Base-by-base conservation (phyloP, 768 basidiomycete genomes). In the Pholiota microspora region DNA sequence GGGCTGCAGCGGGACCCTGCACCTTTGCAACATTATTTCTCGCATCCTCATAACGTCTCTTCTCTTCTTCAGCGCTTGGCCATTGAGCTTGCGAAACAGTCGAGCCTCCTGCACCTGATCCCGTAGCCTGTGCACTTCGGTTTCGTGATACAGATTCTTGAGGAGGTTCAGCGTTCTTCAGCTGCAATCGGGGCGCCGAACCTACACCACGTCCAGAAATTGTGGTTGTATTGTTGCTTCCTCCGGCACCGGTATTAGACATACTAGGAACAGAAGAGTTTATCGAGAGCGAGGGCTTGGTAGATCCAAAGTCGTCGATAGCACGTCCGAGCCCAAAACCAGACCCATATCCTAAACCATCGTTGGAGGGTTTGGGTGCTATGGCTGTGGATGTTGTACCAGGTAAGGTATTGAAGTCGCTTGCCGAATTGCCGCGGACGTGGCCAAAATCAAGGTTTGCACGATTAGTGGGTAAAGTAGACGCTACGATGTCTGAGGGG, bases 1-100 rank as follows among this genome's bases (percentile, higher is more conserved):
- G 71, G 49, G 75, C 55, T 16, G 69, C 69, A 12, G 68, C 68
- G 23, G 54, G 60, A 2, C 73, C 81, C 59, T 88, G 88, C 3
- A 77, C 75, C 51, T 71, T 77, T 54, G 78, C 81, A 7, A 84
- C 89, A 28, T 76, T 78, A 0, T 75, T 77, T 61, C 81, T 80
- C 0, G 89, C 89, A 13, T 78, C 65, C 55, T 89, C 81, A 65
- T 81, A 91, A 35, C 89, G 67, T 46, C 73, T 73, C 64, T 93
- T 92, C 70, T 93, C 91, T 18, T 84, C 81, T 66, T 73, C 76
- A 6, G 80, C 78, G 15, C 64, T 73, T 4, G 75, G 75, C 88
- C 88, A 92, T 18, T 62, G 54, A 21, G 58, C 57, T 16, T 47
- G 56, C 56, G 44, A 44, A 36, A 54, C 36, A 44, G 45, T 28